Conservation (phyloP, 176 grass and related monocot species). For the Bolboschoenus planiculmis region DNA sequence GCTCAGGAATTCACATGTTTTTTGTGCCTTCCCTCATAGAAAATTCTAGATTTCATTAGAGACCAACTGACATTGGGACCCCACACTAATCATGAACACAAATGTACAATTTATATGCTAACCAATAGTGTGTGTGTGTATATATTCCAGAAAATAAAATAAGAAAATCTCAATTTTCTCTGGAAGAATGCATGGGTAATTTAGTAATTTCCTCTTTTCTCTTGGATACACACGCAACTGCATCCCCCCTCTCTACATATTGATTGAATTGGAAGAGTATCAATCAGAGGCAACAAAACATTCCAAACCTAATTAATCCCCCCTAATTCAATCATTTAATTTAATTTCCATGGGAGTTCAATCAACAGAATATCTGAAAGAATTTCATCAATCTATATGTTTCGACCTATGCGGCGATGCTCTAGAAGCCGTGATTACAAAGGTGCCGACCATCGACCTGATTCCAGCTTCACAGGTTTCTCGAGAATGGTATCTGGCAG, state of each 20-base stretch:
- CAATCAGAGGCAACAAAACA: not conserved
- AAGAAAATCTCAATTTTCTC: not conserved
- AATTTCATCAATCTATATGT: not conserved
- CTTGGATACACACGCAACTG: not conserved
- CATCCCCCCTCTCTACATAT: not conserved
- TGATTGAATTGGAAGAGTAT: not conserved
- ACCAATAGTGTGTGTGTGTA: not conserved
- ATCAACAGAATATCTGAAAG: not conserved
- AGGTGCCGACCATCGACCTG: slow-evolving; percentile 48
- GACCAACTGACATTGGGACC: not conserved
- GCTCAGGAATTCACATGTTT: not conserved
- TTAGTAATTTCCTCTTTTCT: not conserved
- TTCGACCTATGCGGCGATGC: slow-evolving; percentile 53
- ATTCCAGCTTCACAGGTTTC: slow-evolving; percentile 51
- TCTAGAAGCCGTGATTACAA: slow-evolving; percentile 54
- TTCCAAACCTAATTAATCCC: not conserved
- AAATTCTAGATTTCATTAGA: not conserved
- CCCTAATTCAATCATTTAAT: not conserved
- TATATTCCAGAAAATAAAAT: not conserved
- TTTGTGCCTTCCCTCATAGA: not conserved
- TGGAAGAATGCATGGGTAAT: not conserved
- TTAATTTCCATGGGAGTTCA: not conserved
- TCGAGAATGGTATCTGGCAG: slow-evolving; percentile 57
- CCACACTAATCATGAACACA: no score
- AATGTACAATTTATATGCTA: no score